These are phyloP conservation scores for Trichoderma arundinaceum DNA, from an alignment of 2,329 filamentous ascomycete genomes.

Conservation along the genomic window DNA sequence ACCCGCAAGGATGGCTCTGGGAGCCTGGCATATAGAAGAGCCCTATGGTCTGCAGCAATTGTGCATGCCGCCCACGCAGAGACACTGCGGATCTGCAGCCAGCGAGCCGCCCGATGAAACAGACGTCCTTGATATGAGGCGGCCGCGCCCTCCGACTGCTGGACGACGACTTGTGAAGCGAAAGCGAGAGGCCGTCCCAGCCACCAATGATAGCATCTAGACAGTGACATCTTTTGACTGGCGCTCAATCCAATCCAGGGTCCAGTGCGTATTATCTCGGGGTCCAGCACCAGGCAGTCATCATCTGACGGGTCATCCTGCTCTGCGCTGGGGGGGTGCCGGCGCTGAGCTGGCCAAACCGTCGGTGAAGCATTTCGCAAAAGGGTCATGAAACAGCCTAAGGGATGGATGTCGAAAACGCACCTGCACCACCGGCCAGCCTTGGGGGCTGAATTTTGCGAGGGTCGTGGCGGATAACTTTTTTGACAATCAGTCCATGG, in stretches of 20 bases:
- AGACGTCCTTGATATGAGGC: not conserved
- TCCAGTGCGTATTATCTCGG: not conserved
- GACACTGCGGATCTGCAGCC: conserved; percentile 10
- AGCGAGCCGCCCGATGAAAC: not conserved
- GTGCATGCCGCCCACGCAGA: conserved; percentile 12
- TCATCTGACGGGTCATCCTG: conserved; percentile 28
- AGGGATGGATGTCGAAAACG: conserved; percentile 4
- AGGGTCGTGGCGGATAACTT: conserved; percentile 10
- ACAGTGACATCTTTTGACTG: not conserved
- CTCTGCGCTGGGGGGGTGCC: not conserved
- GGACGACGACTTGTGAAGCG: no score
- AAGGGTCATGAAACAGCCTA: conserved; percentile 28
- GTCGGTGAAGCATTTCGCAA: conserved; percentile 21
- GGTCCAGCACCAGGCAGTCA: conserved; percentile 11
- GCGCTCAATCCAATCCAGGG: conserved; percentile 1
- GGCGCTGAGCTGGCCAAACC: conserved; percentile 11
- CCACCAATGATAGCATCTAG: not conserved
- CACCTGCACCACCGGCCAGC: conserved; percentile 9
- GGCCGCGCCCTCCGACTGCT: no score
- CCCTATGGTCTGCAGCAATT: conserved; percentile 18
- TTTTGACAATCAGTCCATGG: not conserved
- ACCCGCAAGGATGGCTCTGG: conserved; percentile 26
- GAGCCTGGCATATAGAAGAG: not conserved
- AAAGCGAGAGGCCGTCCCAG: no score
- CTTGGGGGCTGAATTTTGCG: conserved; percentile 25